These are phyloP conservation scores for Blastomyces parvus DNA, from an alignment of 2,329 filamentous ascomycete genomes.

Conservation along the genomic window DNA sequence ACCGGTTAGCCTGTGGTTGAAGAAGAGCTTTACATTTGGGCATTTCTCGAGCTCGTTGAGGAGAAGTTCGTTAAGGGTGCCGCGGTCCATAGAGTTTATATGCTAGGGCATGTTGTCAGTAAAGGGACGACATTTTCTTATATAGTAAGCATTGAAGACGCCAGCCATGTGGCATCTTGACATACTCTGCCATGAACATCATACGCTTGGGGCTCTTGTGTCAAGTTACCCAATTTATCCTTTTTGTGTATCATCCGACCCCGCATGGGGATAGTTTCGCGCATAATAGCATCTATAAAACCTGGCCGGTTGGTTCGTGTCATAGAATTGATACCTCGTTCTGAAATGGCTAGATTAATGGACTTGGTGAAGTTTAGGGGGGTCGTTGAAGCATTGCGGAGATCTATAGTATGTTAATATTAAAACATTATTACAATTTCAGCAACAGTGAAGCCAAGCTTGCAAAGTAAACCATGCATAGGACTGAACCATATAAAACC, in stretches of 20 bases:
- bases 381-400: slow-evolving; percentile 69
- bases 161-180: slow-evolving; percentile 20
- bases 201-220: slow-evolving; percentile 75
- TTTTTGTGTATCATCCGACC: slow-evolving; percentile 91
- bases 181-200: slow-evolving; percentile 74
- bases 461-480: not conserved
- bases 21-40: slow-evolving; percentile 84
- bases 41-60: slow-evolving; percentile 74
- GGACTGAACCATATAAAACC: not conserved
- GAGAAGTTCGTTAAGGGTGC: slow-evolving; percentile 69
- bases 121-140: not conserved
- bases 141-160: not conserved
- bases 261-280: slow-evolving; percentile 79
- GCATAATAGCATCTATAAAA: slow-evolving; percentile 64
- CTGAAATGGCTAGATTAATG: slow-evolving; percentile 93
- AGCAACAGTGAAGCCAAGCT: slow-evolving; percentile 1
- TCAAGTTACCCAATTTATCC: slow-evolving; percentile 54
- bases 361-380: slow-evolving; percentile 95
- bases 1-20: slow-evolving; percentile 86
- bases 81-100: slow-evolving; percentile 79
- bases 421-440: not conserved
- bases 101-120: slow-evolving; percentile 42
- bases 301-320: slow-evolving; percentile 55
- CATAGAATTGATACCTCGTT: slow-evolving; percentile 86
- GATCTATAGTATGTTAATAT: slow-evolving; percentile 48